Conservation (phyloP, 306 rosid species). For the Cucurbita maxima region DNA sequence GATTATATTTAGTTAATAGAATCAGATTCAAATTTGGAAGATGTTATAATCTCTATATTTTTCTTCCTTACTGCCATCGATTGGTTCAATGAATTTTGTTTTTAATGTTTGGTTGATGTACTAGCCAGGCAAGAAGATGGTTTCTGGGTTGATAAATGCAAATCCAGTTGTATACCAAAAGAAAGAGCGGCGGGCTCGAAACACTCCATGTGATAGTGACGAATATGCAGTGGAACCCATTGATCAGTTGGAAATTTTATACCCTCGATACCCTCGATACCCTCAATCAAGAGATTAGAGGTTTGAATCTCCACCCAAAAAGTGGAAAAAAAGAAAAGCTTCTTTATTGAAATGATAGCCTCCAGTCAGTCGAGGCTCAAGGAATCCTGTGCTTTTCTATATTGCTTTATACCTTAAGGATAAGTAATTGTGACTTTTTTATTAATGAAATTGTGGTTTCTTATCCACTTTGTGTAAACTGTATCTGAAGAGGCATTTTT, state of each 20-base stretch:
- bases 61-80: background rate
- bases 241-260: slow-evolving; percentile 50
- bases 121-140: slow-evolving; percentile 27
- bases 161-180: slow-evolving; percentile 67
- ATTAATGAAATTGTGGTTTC: background rate
- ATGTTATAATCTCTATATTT: background rate
- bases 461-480: background rate
- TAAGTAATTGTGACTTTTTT: background rate
- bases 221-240: slow-evolving; percentile 49
- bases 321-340: background rate
- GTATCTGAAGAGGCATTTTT: slow-evolving; percentile 2
- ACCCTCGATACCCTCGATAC: too few species aligned
- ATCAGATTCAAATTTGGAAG: background rate
- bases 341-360: background rate
- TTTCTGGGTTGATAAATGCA: slow-evolving; percentile 57
- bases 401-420: background rate
- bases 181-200: slow-evolving; percentile 65
- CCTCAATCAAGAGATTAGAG: background rate
- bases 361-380: background rate
- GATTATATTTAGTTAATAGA: background rate
- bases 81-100: background rate
- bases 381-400: background rate
- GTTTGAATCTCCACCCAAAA: background rate
- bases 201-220: slow-evolving; percentile 16
- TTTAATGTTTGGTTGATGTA: background rate